Base-by-base conservation (phyloP, 495 filamentous ascomycete genomes). In the Elaphomyces granulatus region DNA sequence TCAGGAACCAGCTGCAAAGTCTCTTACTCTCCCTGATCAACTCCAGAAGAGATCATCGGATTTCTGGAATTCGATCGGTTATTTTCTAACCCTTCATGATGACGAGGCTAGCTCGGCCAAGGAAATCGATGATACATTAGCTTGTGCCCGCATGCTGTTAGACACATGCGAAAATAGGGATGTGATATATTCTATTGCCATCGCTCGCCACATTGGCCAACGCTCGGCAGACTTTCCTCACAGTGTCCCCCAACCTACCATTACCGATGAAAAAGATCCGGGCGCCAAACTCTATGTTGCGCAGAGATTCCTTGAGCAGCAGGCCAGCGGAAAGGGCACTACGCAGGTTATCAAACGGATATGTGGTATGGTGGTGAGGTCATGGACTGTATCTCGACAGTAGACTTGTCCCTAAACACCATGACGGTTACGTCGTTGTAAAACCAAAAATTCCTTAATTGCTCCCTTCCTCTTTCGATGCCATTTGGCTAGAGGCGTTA, bases 161-260 rank as follows among this genome's bases (percentile, higher is more conserved):
- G 78, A 86, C 43, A 78, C 74, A 40, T 71, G 75, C 15, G 87
- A 94, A 61, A 88, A 87, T 50, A 77, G 87, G n/a, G 87, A 94
- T 47, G 83, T 92, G 6, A 70, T 93, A 21, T 94, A 94, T 55
- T 88, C 83, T 9, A 78, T 94, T 43, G 81, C 81, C 17, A 75
- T 93, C 37, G 75, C 79, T 8, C 75, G 86, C 15, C 75, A 83
- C 45, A 67, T 83, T 28, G 79, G 83, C 19, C 70, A 72, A 28
- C 73, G 77, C 14, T 72, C 80, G 55, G 69, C 66, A 30, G 83
- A 66, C 40, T 81, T 68, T 50, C 75, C 70, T 47, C 74, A 66
- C 51, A 77, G 61, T 53, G 65, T 68, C 50, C 69, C 50, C 33
- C 74, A 60, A 20, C 67, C 75, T 8, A 67, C 71, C 35, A 74